phyloP scores from a whole-genome alignment of 805 yeast genomes.

The Kodamaea neixiangensis region DNA sequence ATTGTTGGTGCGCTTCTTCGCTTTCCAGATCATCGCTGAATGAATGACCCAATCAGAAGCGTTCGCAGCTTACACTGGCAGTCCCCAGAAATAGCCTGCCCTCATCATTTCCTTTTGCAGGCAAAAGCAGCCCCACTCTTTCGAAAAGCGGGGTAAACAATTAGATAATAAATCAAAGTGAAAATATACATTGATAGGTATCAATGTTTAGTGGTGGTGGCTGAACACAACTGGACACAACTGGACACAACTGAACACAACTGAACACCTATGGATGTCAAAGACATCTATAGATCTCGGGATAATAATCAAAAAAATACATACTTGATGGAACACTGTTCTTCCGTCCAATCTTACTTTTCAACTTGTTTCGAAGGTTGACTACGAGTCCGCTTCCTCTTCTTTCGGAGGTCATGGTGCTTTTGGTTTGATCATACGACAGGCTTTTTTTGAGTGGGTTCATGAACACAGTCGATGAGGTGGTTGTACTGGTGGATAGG shows the following conservation, averaged over 20 bases:
- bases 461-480: not conserved
- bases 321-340: conserved; percentile 28
- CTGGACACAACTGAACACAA: too few species aligned
- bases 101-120: not conserved
- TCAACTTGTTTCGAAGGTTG: conserved; percentile 14
- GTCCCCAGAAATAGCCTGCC: not conserved
- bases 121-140: not conserved
- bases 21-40: not conserved
- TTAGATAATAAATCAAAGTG: not conserved
- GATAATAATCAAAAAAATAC: conserved; percentile 25
- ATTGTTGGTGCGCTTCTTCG: not conserved
- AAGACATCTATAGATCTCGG: too few species aligned
- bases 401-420: conserved; percentile 33
- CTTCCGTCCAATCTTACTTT: conserved; percentile 12
- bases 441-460: conserved; percentile 19
- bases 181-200: conserved; percentile 13
- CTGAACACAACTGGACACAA: too few species aligned
- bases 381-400: conserved; percentile 14
- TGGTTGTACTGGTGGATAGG: not conserved
- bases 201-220: too few species aligned
- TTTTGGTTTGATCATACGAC: conserved; percentile 41
- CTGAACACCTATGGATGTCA: too few species aligned
- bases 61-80: not conserved
- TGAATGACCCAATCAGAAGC: not conserved
- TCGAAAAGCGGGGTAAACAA: conserved; percentile 8